Conservation (phyloP, 495 filamentous ascomycete species). For the Annulohypoxylon stygium region DNA sequence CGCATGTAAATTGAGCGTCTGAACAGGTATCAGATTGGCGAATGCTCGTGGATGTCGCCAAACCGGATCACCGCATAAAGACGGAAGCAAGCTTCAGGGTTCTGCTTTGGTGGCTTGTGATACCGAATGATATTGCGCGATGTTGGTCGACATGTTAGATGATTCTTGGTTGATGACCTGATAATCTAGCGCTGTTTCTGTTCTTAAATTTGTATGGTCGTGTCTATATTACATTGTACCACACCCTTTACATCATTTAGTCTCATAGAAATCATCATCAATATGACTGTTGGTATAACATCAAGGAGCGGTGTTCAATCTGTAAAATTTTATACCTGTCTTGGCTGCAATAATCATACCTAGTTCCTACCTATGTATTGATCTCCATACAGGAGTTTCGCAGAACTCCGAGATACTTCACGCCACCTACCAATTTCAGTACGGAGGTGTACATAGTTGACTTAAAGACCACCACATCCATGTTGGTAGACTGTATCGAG, state of each 20-base stretch:
- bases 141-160: conserved; percentile 5
- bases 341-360: not conserved
- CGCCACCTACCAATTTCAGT: not conserved
- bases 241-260: not conserved
- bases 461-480: not conserved
- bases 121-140: not conserved
- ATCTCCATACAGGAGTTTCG: not conserved
- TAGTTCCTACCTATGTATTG: not conserved
- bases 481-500: not conserved
- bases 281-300: not conserved
- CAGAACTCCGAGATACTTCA: not conserved
- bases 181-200: not conserved
- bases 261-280: not conserved
- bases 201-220: not conserved
- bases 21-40: not conserved
- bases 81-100: not conserved
- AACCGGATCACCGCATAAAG: not conserved
- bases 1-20: not conserved
- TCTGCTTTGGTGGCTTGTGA: not conserved
- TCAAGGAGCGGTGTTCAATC: not conserved
- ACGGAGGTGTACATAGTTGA: not conserved
- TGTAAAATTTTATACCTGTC: not conserved
- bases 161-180: conserved; percentile 1
- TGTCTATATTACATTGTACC: not conserved
- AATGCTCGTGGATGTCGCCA: not conserved